phyloP scores from a whole-genome alignment of 176 grass and related monocot species.

The Zea mays region Zm-B73-REFERENCE-NAM-5.0 NC_050097.1:19657501-19658000 shows the following conservation, averaged over 20 bases:
- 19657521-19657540: background rate
- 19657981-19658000: conserved; percentile 64
- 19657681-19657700: conserved; percentile 41
- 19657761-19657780: conserved; percentile 32
- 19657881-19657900: conserved; percentile 63
- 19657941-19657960: conserved; percentile 53
- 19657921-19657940: conserved; percentile 29
- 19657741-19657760: conserved; percentile 41
- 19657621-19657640: conserved; percentile 93
- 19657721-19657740: conserved; percentile 62
- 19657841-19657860: conserved; percentile 39
- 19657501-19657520: background rate
- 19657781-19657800: conserved; percentile 31
- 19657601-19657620: conserved; percentile 78
- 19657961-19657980: conserved; percentile 55
- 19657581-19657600: conserved; percentile 28
- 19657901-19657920: conserved; percentile 45
- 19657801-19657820: conserved; percentile 28
- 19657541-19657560: conserved; percentile 38
- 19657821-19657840: conserved; percentile 28
- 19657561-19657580: conserved; percentile 46
- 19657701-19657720: conserved; percentile 62
- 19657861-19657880: conserved; percentile 71
- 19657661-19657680: conserved; percentile 46
- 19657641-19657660: conserved; percentile 47